These are phyloP conservation scores for Yarrowia bubula DNA, from an alignment of 805 yeast genomes.

Conservation along the genomic window DNA sequence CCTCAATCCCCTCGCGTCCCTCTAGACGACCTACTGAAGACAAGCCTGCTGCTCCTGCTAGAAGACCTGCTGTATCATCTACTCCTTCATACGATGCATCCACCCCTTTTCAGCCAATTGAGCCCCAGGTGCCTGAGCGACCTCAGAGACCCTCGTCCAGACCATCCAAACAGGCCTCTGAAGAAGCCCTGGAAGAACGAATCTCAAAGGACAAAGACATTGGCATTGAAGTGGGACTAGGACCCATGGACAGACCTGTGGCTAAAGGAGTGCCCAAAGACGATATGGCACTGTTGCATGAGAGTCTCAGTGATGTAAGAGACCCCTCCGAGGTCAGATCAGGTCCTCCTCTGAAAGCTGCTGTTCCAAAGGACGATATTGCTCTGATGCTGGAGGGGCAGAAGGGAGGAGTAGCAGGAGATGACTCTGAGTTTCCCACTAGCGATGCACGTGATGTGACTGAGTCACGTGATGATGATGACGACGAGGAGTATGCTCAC, in stretches of 20 bases:
- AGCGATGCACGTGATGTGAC: not conserved
- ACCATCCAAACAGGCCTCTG: not conserved
- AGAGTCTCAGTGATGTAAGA: not conserved
- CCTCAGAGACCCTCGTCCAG: not conserved
- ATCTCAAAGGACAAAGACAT: not conserved
- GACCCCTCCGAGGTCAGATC: not conserved
- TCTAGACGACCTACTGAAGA: not conserved
- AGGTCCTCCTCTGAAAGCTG: not conserved
- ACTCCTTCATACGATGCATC: not conserved
- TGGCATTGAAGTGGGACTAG: not conserved
- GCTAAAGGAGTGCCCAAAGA: not conserved
- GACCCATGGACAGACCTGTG: not conserved
- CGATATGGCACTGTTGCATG: slow-evolving; percentile 7
- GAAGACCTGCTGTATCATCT: not conserved
- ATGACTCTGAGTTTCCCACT: not conserved
- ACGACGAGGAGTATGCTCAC: too few species aligned
- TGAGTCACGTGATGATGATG: not conserved
- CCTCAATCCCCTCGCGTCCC: not conserved
- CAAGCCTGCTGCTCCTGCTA: not conserved
- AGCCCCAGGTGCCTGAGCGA: not conserved
- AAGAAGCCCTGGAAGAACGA: not conserved
- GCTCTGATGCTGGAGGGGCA: slow-evolving; percentile 2
- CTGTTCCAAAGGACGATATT: slow-evolving; percentile 9
- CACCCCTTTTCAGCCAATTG: not conserved
- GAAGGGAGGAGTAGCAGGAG: not conserved